phyloP scores from a whole-genome alignment of 2,329 filamentous ascomycete genomes.

The Thermothelomyces thermophilus region DNA sequence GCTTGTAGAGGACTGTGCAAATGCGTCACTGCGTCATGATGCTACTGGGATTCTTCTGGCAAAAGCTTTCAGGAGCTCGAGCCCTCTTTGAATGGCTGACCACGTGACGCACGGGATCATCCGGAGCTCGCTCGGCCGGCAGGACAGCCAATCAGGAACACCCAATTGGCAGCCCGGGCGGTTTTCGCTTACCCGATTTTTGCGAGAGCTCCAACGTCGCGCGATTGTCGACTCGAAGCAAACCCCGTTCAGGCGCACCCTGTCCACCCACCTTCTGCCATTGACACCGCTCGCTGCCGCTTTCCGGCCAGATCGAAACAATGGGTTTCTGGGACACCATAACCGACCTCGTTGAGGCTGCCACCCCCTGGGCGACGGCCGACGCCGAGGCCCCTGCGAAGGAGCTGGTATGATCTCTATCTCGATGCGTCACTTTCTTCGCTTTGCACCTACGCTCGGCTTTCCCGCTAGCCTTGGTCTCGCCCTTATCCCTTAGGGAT shows the following conservation, averaged over 20 bases:
- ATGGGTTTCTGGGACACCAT: conserved; percentile 64
- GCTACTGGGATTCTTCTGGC: background rate
- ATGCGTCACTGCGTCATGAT: background rate
- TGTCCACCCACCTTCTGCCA: conserved; percentile 25
- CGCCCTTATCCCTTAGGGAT: background rate
- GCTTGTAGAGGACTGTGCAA: background rate
- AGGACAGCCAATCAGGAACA: conserved; percentile 19
- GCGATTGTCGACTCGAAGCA: conserved; percentile 19
- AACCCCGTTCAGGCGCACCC: conserved; percentile 21
- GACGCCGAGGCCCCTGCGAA: conserved; percentile 63
- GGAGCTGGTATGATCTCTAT: conserved; percentile 36
- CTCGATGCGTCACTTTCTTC: conserved; percentile 16
- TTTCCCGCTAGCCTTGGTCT: background rate
- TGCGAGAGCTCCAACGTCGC: conserved; percentile 30
- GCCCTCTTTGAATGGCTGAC: background rate
- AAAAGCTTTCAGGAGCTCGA: no score
- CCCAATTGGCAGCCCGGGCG: conserved; percentile 51
- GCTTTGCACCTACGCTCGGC: background rate
- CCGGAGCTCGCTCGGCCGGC: conserved; percentile 14
- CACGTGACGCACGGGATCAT: conserved; percentile 22
- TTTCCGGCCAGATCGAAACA: conserved; percentile 34
- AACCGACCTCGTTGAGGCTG: conserved; percentile 58
- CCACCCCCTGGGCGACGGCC: conserved; percentile 57
- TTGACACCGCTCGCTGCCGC: conserved; percentile 22
- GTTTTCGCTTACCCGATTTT: conserved; percentile 49